A percentile compares a stretch with the other conserved stretches of the same genome.
Evolutionary conservation across 495 filamentous ascomycete species (phyloP).

Genomic region (Gamarada debralockiae): DNA sequence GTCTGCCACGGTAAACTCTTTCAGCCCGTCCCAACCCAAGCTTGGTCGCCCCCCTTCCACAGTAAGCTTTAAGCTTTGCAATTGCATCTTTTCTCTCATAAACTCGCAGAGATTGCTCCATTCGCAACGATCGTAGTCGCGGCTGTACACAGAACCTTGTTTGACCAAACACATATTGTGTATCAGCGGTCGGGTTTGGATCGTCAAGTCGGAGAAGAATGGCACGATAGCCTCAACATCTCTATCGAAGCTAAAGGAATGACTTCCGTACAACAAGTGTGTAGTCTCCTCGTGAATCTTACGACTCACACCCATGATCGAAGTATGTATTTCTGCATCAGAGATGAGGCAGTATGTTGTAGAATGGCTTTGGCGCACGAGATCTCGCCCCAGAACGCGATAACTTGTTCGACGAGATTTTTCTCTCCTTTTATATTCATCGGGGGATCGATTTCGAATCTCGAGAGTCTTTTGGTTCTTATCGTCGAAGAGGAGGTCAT

Average conservation of each 20-base stretch:
- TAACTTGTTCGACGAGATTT: constrained; percentile 25
- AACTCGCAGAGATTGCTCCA: constrained; percentile 44
- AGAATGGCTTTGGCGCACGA: constrained; percentile 29
- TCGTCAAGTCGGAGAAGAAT: constrained; percentile 51
- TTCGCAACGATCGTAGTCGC: constrained; percentile 48
- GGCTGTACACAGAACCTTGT: constrained; percentile 39
- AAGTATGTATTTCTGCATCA: constrained; percentile 34
- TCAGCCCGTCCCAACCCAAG: constrained; percentile 34
- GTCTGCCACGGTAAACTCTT: constrained; percentile 33
- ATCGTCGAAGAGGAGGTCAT: constrained; percentile 37
- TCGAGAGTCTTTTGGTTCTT: constrained; percentile 19
- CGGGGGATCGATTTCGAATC: constrained; percentile 18
- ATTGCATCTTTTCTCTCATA: constrained; percentile 28
- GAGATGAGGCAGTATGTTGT: constrained; percentile 45
- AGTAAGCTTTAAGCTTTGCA: constrained; percentile 37
- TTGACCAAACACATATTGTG: constrained; percentile 43
- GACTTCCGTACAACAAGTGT: constrained; percentile 43
- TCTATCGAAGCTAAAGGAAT: constrained; percentile 47
- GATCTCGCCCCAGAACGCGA: constrained; percentile 27
- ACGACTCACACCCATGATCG: constrained; percentile 40
- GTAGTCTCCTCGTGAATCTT: constrained; percentile 45
- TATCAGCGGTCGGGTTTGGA: constrained; percentile 35
- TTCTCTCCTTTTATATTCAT: constrained; percentile 7
- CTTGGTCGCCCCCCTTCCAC: constrained; percentile 43
- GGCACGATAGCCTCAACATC: constrained; percentile 51